Conservation (phyloP, 371 early-diverging fungal species). For the Haplosporangium sp. region DNA sequence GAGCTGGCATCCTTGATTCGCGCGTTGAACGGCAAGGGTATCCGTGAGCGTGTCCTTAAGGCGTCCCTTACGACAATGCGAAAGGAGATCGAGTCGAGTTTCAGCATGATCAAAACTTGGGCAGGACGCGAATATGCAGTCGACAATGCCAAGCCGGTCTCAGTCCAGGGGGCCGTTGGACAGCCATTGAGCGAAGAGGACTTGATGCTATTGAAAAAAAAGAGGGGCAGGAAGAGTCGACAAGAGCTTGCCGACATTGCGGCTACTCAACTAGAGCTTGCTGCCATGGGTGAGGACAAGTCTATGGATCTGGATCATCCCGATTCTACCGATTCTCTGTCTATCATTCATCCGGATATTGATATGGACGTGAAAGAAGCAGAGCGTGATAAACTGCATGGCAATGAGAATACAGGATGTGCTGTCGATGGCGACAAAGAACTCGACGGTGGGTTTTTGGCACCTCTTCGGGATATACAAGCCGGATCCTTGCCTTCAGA, state of each 20-base stretch:
- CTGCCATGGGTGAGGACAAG: conserved; percentile 1
- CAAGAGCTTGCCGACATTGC: conserved; percentile 55
- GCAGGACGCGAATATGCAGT: conserved; percentile 23
- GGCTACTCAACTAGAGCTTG: conserved; percentile 26
- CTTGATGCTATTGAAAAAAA: conserved; percentile 31
- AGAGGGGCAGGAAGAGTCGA: conserved; percentile 47
- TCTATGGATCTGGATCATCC: conserved; percentile 28
- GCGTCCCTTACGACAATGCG: conserved; percentile 41
- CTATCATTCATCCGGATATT: conserved; percentile 11
- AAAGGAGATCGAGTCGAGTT: conserved; percentile 43
- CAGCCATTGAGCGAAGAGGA: conserved; percentile 34
- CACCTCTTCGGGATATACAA: background rate
- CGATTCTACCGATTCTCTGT: conserved; percentile 2
- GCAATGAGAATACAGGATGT: background rate
- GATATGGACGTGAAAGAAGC: conserved; percentile 19
- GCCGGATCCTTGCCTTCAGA: conserved; percentile 21
- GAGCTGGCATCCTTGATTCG: conserved; percentile 48
- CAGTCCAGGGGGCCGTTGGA: conserved; percentile 40
- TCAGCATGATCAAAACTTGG: conserved; percentile 34
- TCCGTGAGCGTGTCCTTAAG: conserved; percentile 44
- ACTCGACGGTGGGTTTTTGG: conserved; percentile 13
- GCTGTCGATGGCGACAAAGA: background rate
- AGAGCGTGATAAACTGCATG: conserved; percentile 13
- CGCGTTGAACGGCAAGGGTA: conserved; percentile 45
- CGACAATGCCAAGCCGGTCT: conserved; percentile 20